These are phyloP conservation scores for Paramecium biaurelia DNA, from an alignment of 73 alveolate species.

Conservation along the genomic window DNA sequence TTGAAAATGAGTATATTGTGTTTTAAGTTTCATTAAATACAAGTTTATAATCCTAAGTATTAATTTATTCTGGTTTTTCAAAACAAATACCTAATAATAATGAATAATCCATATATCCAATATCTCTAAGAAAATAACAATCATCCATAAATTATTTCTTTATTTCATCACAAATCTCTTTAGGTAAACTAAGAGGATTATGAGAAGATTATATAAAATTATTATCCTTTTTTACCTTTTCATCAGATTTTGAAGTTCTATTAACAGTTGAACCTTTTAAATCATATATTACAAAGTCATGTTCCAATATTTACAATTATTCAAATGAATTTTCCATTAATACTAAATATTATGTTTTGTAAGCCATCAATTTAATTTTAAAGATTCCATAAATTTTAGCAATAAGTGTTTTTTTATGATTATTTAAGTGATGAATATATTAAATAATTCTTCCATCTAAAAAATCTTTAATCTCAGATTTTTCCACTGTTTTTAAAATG, in stretches of 20 bases:
- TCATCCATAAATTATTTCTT: not conserved
- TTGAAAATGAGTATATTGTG: not conserved
- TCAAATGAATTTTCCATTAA: constrained; percentile 30
- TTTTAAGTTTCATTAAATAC: not conserved
- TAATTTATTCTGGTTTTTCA: not conserved
- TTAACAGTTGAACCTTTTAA: not conserved
- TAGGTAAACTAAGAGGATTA: not conserved
- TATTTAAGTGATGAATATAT: not conserved
- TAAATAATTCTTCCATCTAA: not conserved
- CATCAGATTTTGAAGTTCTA: not conserved
- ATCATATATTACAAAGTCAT: not conserved
- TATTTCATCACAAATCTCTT: not conserved
- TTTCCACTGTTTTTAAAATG: not conserved
- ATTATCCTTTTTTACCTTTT: not conserved
- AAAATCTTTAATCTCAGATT: not conserved
- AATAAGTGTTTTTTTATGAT: not conserved
- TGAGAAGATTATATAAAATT: not conserved
- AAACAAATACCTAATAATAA: not conserved
- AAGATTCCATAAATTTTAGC: constrained; percentile 4
- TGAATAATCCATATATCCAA: constrained; percentile 36
- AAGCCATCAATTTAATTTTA: constrained; percentile 15
- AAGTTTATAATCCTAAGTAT: not conserved
- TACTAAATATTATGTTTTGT: not conserved
- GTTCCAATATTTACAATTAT: not conserved
- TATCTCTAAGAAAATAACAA: not conserved